A percentile compares a stretch with the other conserved stretches of the same genome.
Conservation (phyloP, 306 rosid species). For the Dalbergia oliveri region DNA sequence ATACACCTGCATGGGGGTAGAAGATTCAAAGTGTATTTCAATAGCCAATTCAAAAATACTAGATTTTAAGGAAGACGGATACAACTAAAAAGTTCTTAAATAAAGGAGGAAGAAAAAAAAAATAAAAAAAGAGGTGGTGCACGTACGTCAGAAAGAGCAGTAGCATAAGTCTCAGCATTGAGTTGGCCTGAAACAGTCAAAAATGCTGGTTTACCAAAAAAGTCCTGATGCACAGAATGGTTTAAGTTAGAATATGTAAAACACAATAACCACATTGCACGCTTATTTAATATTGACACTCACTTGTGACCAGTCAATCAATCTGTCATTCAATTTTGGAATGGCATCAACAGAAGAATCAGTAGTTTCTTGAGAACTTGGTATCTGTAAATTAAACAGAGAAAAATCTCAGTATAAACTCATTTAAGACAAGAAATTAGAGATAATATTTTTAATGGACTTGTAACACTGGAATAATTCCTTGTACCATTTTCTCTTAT, state of each 20-base stretch:
- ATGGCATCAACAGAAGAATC: conserved; percentile 75
- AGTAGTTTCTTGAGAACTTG: conserved; percentile 71
- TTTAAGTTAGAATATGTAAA: conserved; percentile 40
- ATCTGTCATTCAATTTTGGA: conserved; percentile 73
- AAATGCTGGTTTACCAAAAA: conserved; percentile 95
- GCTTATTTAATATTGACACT: conserved; percentile 44
- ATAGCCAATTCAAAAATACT: conserved; percentile 34
- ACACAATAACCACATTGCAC: conserved; percentile 20
- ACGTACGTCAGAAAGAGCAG: conserved; percentile 94
- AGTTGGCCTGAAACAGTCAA: conserved; percentile 98
- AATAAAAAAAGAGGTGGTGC: conserved; percentile 18
- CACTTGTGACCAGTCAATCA: conserved; percentile 95
- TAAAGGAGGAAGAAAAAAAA: neutral
- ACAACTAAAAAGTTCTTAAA: neutral
- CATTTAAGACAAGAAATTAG: conserved; percentile 16
- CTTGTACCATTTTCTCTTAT: no score
- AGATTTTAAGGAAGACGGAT: conserved; percentile 32
- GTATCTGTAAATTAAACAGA: conserved; percentile 68
- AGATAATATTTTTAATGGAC: no score
- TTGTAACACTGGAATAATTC: no score
- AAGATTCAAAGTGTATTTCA: conserved; percentile 41
- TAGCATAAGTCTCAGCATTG: conserved; percentile 95
- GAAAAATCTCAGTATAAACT: neutral
- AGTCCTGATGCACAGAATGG: conserved; percentile 67
- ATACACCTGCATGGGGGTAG: conserved; percentile 65